Evolutionary conservation across 768 basidiomycete species (phyloP).

Genomic region (Tricholomella constricta): DNA sequence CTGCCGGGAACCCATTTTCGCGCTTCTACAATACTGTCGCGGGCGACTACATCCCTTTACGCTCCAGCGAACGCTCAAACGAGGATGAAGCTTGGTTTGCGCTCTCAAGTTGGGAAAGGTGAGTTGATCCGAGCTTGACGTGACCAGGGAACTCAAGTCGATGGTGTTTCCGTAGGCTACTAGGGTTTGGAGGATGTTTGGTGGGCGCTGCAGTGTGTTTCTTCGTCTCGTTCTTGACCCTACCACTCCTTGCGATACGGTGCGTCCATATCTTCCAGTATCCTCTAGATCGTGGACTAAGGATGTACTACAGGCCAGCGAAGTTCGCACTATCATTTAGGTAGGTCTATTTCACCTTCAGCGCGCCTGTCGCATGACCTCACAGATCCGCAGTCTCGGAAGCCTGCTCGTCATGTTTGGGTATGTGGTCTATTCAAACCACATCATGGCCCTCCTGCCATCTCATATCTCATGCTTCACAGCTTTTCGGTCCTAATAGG

Average conservation of each 20-base stretch:
- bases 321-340: conserved; percentile 94
- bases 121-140: conserved; percentile 14
- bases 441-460: not conserved
- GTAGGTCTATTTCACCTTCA: conserved; percentile 30
- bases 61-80: conserved; percentile 78
- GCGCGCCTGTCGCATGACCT: conserved; percentile 1
- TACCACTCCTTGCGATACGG: conserved; percentile 54
- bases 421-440: conserved; percentile 40
- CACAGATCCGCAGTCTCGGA: conserved; percentile 58
- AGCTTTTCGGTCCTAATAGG: conserved; percentile 88
- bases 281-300: conserved; percentile 10
- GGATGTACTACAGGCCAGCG: conserved; percentile 60
- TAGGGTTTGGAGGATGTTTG: conserved; percentile 90
- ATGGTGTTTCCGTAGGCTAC: conserved; percentile 49
- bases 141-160: not conserved
- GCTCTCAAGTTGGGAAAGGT: conserved; percentile 93
- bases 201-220: conserved; percentile 93
- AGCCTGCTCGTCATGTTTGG: conserved; percentile 96
- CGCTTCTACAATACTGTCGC: conserved; percentile 87
- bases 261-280: conserved; percentile 23
- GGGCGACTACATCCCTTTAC: conserved; percentile 85
- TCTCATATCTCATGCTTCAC: not conserved
- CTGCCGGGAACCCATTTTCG: conserved; percentile 68
- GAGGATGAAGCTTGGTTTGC: conserved; percentile 98
- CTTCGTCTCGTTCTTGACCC: conserved; percentile 84